phyloP scores from a whole-genome alignment of 2,329 filamentous ascomycete species.

The Raffaelea ambrosiae region DNA sequence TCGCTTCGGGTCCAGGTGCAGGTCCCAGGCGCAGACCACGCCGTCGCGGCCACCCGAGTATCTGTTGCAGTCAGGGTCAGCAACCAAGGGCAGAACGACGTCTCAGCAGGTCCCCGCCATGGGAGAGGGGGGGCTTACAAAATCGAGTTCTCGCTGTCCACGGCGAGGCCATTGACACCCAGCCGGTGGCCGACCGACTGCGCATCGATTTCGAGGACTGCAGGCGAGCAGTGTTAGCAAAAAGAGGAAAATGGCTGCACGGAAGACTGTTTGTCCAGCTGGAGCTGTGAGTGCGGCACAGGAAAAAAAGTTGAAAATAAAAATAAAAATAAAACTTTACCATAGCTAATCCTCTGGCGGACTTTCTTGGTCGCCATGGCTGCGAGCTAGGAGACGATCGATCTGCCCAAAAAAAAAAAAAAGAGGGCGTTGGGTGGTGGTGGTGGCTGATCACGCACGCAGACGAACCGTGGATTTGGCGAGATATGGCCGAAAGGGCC shows the following conservation, averaged over 20 bases:
- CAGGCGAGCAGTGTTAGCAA: constrained; percentile 10
- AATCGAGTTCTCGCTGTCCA: constrained; percentile 74
- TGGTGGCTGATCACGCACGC: too few species aligned
- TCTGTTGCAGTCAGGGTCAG: constrained; percentile 36
- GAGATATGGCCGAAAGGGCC: too few species aligned
- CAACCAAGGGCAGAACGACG: too few species aligned
- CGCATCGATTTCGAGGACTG: constrained; percentile 49
- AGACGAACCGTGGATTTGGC: too few species aligned
- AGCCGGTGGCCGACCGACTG: constrained; percentile 75
- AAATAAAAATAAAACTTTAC: too few species aligned
- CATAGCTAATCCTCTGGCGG: constrained; percentile 59
- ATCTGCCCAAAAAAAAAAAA: too few species aligned
- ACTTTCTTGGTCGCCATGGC: constrained; percentile 52
- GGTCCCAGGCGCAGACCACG: constrained; percentile 91
- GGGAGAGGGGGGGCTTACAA: constrained; percentile 74
- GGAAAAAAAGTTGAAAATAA: too few species aligned
- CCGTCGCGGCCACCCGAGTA: constrained; percentile 96
- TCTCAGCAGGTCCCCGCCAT: too few species aligned
- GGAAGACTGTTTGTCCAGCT: too few species aligned
- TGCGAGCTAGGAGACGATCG: not conserved
- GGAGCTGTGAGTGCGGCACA: too few species aligned
- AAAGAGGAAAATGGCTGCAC: not conserved
- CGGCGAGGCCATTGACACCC: constrained; percentile 87
- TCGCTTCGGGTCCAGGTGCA: constrained; percentile 53
- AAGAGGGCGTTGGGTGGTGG: too few species aligned